phyloP scores from a whole-genome alignment of 1,284 basidiomycete species.

The Meira miltonrushii region DNA sequence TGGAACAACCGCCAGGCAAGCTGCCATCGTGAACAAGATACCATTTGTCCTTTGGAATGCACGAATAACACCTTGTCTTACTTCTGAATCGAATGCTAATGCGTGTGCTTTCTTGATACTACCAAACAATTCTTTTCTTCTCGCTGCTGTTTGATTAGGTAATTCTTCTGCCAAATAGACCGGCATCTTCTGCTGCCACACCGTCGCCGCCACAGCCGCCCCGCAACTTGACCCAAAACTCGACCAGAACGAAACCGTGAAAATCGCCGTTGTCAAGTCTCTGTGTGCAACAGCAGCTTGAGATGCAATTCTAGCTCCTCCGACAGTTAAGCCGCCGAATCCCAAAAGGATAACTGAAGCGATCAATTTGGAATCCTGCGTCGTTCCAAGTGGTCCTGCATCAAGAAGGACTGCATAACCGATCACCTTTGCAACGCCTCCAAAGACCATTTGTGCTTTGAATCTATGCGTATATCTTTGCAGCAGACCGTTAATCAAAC shows the following conservation, averaged over 20 bases:
- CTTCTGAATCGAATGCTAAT: constrained; percentile 6
- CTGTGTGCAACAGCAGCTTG: constrained; percentile 53
- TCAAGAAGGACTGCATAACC: constrained; percentile 13
- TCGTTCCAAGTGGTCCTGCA: not conserved
- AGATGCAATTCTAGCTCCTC: constrained; percentile 51
- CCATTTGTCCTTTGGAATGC: constrained; percentile 14
- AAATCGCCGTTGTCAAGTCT: constrained; percentile 53
- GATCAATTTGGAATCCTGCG: constrained; percentile 23
- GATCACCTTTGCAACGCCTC: constrained; percentile 14
- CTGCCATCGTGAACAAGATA: constrained; percentile 6
- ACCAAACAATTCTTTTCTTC: constrained; percentile 20
- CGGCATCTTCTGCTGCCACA: constrained; percentile 50
- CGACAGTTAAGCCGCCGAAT: constrained; percentile 48
- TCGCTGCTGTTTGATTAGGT: constrained; percentile 19
- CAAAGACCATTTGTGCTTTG: constrained; percentile 16
- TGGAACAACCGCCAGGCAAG: constrained; percentile 46
- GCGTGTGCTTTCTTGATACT: constrained; percentile 16
- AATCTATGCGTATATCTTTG: constrained; percentile 15
- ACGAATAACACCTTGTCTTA: constrained; percentile 16
- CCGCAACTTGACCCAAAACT: constrained; percentile 54
- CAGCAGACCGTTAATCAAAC: constrained; percentile 7
- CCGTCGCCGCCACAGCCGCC: constrained; percentile 45
- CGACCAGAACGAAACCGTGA: constrained; percentile 53
- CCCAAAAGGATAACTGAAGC: constrained; percentile 45
- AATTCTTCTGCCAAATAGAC: constrained; percentile 55